Evolutionary conservation across 371 early-diverging fungal genomes (phyloP).

Genomic region (Lichtheimia ornata): DNA sequence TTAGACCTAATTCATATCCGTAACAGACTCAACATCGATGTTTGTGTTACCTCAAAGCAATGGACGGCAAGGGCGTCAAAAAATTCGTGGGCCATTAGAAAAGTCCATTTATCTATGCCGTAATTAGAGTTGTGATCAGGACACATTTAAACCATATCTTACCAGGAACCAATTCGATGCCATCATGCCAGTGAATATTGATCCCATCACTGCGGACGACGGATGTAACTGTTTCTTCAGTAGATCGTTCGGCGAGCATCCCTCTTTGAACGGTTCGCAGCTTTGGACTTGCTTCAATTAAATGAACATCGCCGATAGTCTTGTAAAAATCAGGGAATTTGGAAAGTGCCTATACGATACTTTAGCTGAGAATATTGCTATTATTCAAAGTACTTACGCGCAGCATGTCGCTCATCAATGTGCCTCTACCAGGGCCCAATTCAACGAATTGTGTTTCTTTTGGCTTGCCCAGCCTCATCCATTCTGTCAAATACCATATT

Average conservation of each 20-base stretch:
- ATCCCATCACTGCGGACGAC: conserved; percentile 55
- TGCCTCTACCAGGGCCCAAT: conserved; percentile 95
- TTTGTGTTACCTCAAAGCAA: conserved; percentile 68
- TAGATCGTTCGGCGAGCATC: conserved; percentile 41
- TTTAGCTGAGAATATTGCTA: neutral
- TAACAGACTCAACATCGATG: neutral
- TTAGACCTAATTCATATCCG: neutral
- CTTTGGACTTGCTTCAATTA: conserved; percentile 85
- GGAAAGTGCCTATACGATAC: conserved; percentile 46
- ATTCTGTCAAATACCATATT: conserved; percentile 79
- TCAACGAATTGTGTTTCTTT: conserved; percentile 76
- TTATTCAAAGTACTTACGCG: conserved; percentile 51
- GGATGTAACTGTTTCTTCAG: conserved; percentile 34
- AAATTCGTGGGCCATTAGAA: conserved; percentile 91
- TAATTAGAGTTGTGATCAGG: conserved; percentile 1
- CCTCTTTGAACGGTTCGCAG: conserved; percentile 72
- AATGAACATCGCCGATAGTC: conserved; percentile 66
- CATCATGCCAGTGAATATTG: conserved; percentile 73
- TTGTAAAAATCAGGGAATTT: conserved; percentile 70
- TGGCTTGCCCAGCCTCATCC: conserved; percentile 67
- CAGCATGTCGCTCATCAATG: conserved; percentile 91
- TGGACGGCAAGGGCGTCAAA: conserved; percentile 96
- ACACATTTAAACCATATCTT: conserved; percentile 16
- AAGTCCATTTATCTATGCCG: conserved; percentile 51
- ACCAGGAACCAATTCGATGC: conserved; percentile 67